phyloP scores from a whole-genome alignment of 305 asterid species.

The Fraxinus sp. region DNA sequence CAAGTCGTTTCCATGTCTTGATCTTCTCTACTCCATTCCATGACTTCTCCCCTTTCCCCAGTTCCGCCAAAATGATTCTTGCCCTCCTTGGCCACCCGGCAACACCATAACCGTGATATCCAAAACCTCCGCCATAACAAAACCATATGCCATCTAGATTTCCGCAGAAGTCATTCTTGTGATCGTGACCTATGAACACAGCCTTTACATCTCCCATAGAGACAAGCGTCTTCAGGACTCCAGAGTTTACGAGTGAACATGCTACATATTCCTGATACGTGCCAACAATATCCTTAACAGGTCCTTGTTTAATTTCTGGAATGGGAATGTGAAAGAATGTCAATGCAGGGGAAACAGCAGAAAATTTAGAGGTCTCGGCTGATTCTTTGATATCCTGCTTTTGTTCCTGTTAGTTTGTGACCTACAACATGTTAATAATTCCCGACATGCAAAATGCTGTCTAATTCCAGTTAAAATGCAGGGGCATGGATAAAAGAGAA shows the following conservation, averaged over 20 bases:
- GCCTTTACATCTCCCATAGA: slow-evolving; percentile 83
- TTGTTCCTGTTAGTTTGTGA: slow-evolving; percentile 54
- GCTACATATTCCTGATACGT: slow-evolving; percentile 57
- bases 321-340: slow-evolving; percentile 95
- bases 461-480: neutral
- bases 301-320: slow-evolving; percentile 77
- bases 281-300: slow-evolving; percentile 59
- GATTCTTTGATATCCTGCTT: slow-evolving; percentile 24
- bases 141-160: slow-evolving; percentile 70
- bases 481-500: neutral
- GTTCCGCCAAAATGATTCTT: slow-evolving; percentile 65
- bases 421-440: slow-evolving; percentile 55
- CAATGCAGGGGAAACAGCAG: slow-evolving; percentile 47
- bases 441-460: slow-evolving; percentile 27
- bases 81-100: slow-evolving; percentile 74
- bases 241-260: slow-evolving; percentile 63
- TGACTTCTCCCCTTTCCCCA: slow-evolving; percentile 47
- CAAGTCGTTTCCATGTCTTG: slow-evolving; percentile 83
- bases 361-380: neutral
- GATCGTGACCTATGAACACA: slow-evolving; percentile 91
- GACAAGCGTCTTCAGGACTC: slow-evolving; percentile 62
- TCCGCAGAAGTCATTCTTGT: slow-evolving; percentile 86
- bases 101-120: slow-evolving; percentile 81
- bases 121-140: slow-evolving; percentile 91
- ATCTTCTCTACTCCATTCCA: slow-evolving; percentile 69